Evolutionary conservation across 1,284 basidiomycete species (phyloP).

Genomic region (Sutorius eximius): DNA sequence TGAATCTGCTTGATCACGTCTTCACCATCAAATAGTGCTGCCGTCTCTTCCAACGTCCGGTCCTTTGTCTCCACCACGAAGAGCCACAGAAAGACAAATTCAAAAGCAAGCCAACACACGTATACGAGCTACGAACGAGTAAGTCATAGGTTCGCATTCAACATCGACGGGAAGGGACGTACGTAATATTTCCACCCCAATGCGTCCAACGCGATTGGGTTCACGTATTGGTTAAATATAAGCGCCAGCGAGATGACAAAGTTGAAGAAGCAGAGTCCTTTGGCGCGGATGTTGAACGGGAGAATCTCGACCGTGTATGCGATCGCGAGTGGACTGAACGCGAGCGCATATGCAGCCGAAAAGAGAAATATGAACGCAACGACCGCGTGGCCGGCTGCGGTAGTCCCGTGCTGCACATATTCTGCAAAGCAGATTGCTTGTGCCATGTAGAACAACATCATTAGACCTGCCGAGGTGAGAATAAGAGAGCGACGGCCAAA

Average conservation of each 20-base stretch:
- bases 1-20: constrained; percentile 48
- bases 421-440: constrained; percentile 73
- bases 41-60: constrained; percentile 72
- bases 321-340: constrained; percentile 73
- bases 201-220: constrained; percentile 65
- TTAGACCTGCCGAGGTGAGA: constrained; percentile 59
- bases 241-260: constrained; percentile 65
- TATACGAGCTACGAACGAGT: constrained; percentile 53
- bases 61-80: constrained; percentile 73
- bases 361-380: constrained; percentile 79
- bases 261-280: constrained; percentile 76
- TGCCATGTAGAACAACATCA: constrained; percentile 67
- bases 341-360: constrained; percentile 68
- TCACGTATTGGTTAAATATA: constrained; percentile 81
- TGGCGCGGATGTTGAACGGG: constrained; percentile 71
- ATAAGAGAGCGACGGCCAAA: constrained; percentile 64
- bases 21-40: constrained; percentile 69
- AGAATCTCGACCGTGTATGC: constrained; percentile 77
- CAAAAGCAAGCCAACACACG: constrained; percentile 67
- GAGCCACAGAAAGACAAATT: constrained; percentile 63
- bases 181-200: constrained; percentile 69
- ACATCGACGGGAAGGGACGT: constrained; percentile 12
- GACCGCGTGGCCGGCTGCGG: constrained; percentile 59
- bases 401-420: constrained; percentile 48
- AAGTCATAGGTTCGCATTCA: not conserved